Conservation (phyloP, 23 red algal species). For the Gracilariopsis chorda region DNA sequence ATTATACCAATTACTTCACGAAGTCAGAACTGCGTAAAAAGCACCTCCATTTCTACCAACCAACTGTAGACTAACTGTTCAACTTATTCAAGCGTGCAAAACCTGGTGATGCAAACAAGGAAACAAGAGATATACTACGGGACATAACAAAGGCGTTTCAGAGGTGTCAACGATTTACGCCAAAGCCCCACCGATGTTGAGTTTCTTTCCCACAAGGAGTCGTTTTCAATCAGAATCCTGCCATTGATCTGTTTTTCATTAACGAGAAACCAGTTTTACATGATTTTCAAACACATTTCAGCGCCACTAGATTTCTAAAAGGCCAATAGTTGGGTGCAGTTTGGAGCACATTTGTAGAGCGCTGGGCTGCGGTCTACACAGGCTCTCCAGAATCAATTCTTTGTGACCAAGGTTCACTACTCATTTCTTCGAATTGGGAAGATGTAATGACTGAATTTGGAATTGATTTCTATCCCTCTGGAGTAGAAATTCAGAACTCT, state of each 20-base stretch:
- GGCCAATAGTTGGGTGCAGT: not conserved
- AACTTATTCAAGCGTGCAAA: too few species aligned
- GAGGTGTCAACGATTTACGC: not conserved
- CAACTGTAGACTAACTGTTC: too few species aligned
- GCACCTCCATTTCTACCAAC: too few species aligned
- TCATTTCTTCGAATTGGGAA: not conserved
- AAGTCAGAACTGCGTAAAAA: too few species aligned
- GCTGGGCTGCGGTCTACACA: not conserved
- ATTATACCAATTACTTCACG: too few species aligned
- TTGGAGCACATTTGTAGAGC: conserved; percentile 31
- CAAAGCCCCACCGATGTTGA: not conserved
- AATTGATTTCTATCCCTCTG: conserved; percentile 3
- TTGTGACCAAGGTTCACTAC: not conserved
- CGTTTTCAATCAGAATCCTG: conserved; percentile 24
- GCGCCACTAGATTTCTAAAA: not conserved
- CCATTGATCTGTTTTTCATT: conserved; percentile 13
- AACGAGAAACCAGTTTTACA: conserved; percentile 30
- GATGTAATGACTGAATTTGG: not conserved
- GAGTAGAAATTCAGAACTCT: conserved; percentile 30
- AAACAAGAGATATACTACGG: too few species aligned
- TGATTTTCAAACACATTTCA: conserved; percentile 10
- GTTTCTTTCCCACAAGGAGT: not conserved
- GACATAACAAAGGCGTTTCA: not conserved
- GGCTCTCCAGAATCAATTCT: not conserved
- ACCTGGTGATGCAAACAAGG: too few species aligned